Evolutionary conservation across 208 protist species (phyloP).

Genomic region (Acanthamoeba quina): DNA sequence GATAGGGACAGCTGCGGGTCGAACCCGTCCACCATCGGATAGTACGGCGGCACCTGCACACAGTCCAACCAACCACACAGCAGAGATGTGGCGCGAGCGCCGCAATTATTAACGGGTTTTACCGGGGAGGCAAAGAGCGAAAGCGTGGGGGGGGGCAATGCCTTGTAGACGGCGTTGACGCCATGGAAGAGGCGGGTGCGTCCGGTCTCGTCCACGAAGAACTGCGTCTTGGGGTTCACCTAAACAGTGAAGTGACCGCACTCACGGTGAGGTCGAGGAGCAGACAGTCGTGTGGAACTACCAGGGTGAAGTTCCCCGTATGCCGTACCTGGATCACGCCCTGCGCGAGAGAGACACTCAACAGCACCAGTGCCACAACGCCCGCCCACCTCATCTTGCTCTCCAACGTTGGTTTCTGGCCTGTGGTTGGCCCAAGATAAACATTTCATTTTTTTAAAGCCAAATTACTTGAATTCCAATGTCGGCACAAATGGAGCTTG

Average conservation of each 20-base stretch:
- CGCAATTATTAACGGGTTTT: too few relatives aligned
- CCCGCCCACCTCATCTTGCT: neutral
- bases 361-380: neutral
- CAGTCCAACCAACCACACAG: too few relatives aligned
- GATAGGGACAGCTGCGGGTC: constrained; percentile 67
- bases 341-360: neutral
- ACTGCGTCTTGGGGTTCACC: constrained; percentile 75
- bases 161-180: constrained; percentile 84
- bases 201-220: constrained; percentile 78
- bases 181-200: constrained; percentile 82
- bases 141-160: neutral
- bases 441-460: too few relatives aligned
- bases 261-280: too few relatives aligned
- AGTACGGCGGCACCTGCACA: constrained; percentile 45
- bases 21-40: constrained; percentile 40
- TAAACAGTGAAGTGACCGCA: neutral
- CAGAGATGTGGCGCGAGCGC: neutral
- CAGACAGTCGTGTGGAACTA: too few relatives aligned
- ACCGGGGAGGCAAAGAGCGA: neutral
- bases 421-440: too few relatives aligned
- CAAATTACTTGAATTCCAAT: too few relatives aligned
- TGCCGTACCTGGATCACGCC: neutral
- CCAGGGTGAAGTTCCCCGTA: neutral
- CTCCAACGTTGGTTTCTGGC: too few relatives aligned
- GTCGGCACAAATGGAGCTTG: neutral